These are phyloP conservation scores for Calcarisporium arbuscula DNA, from an alignment of 2,329 filamentous ascomycete species.

Conservation along the genomic window DNA sequence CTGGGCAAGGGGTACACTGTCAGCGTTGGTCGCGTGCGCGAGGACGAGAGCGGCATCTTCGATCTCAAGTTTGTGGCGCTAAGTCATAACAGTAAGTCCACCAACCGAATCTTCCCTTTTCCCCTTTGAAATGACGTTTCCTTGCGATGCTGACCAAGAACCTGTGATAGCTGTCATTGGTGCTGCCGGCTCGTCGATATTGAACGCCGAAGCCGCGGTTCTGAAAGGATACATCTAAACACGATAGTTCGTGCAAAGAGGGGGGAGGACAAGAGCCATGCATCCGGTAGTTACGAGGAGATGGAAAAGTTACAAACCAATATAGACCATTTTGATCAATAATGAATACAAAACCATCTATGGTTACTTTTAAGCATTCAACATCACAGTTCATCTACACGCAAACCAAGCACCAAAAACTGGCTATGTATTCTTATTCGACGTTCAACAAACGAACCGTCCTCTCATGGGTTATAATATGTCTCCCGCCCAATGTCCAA, in stretches of 20 bases:
- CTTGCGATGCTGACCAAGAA: not conserved
- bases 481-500: conserved; percentile 1
- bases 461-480: too few relatives aligned
- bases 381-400: too few relatives aligned
- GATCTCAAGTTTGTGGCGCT: conserved; percentile 93
- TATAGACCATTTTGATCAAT: too few relatives aligned
- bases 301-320: too few relatives aligned
- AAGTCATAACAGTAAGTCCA: conserved; percentile 64
- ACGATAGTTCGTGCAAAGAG: too few relatives aligned
- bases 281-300: conserved; percentile 4
- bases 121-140: not conserved
- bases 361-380: too few relatives aligned
- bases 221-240: conserved; percentile 79
- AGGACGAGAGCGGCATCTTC: conserved; percentile 83
- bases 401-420: too few relatives aligned
- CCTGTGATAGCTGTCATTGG: conserved; percentile 67
- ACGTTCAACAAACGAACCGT: too few relatives aligned
- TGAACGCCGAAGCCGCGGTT: conserved; percentile 89
- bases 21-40: conserved; percentile 78
- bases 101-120: not conserved
- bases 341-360: too few relatives aligned
- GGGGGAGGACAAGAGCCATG: too few relatives aligned
- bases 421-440: too few relatives aligned
- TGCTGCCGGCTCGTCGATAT: conserved; percentile 89
- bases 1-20: conserved; percentile 82